Evolutionary conservation across 768 basidiomycete species (phyloP).

Genomic region (Pluteus cervinus): DNA sequence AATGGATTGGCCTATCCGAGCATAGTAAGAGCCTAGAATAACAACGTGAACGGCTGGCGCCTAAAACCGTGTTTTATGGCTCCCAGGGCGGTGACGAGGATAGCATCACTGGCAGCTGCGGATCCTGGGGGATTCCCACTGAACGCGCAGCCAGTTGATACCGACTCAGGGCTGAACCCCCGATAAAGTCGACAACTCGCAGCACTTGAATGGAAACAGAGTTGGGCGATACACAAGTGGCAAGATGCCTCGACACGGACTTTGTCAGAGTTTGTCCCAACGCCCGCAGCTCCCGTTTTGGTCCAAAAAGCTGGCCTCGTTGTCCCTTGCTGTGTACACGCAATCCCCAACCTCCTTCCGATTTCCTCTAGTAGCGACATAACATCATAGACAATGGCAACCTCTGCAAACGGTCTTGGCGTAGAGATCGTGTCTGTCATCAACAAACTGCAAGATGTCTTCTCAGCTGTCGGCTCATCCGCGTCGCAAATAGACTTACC

Average conservation of each 20-base stretch:
- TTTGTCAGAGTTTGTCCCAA: conserved; percentile 5
- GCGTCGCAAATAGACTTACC: conserved; percentile 82
- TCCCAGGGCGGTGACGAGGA: too few species aligned
- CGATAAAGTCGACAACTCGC: too few species aligned
- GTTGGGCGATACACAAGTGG: not conserved
- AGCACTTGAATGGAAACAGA: too few species aligned
- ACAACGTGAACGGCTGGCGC: too few species aligned
- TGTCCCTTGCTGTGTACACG: conserved; percentile 8
- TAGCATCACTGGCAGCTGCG: too few species aligned
- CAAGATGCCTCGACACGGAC: not conserved
- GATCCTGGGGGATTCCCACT: too few species aligned
- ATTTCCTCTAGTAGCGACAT: conserved; percentile 11
- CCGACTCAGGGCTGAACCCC: too few species aligned
- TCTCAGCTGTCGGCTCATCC: conserved; percentile 74
- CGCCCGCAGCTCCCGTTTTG: not conserved
- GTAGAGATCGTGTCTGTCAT: conserved; percentile 75
- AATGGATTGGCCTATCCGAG: too few species aligned
- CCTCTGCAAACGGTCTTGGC: conserved; percentile 63
- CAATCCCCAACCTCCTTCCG: conserved; percentile 11
- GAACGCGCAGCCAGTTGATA: too few species aligned
- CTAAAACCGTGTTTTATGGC: too few species aligned
- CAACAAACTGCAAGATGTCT: conserved; percentile 91
- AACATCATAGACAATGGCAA: conserved; percentile 37
- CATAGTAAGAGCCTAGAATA: too few species aligned
- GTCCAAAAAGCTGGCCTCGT: too few species aligned